These are phyloP conservation scores for Ophiobolus disseminans DNA, from an alignment of 2,329 filamentous ascomycete genomes.

Conservation along the genomic window DNA sequence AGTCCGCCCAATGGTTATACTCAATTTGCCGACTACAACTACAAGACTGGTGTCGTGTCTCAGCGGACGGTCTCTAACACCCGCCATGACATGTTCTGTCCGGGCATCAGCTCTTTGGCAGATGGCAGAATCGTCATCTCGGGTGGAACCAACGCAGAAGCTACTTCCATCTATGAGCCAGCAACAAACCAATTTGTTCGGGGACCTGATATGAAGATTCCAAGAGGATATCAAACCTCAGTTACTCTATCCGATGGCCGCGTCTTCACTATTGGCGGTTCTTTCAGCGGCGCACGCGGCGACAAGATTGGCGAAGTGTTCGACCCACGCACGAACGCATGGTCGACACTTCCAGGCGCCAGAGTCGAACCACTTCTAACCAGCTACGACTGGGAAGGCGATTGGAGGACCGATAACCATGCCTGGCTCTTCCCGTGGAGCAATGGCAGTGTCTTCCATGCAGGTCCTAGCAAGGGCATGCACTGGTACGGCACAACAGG, in stretches of 20 bases:
- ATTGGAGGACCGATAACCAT: slow-evolving; percentile 35
- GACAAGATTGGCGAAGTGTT: slow-evolving; percentile 62
- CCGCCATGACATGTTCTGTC: slow-evolving; percentile 64
- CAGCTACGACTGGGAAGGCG: slow-evolving; percentile 27
- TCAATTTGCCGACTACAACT: background rate
- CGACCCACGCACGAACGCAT: slow-evolving; percentile 26
- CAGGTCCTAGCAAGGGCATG: slow-evolving; percentile 31
- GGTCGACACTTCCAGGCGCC: slow-evolving; percentile 28
- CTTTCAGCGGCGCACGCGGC: slow-evolving; percentile 58
- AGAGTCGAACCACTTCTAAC: slow-evolving; percentile 29
- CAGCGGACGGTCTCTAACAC: slow-evolving; percentile 53
- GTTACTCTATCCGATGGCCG: slow-evolving; percentile 60
- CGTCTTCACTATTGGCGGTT: slow-evolving; percentile 67
- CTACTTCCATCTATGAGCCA: slow-evolving; percentile 55
- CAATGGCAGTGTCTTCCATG: slow-evolving; percentile 29
- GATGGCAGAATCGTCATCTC: slow-evolving; percentile 61
- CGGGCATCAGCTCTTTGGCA: slow-evolving; percentile 59
- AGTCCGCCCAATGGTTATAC: too few species aligned
- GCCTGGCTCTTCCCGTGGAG: slow-evolving; percentile 33
- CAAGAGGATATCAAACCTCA: slow-evolving; percentile 66
- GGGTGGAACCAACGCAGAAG: slow-evolving; percentile 59
- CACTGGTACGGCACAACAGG: slow-evolving; percentile 62
- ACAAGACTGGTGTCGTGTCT: background rate
- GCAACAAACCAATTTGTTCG: slow-evolving; percentile 55
- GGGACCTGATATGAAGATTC: slow-evolving; percentile 60